Conservation (phyloP, 192 early-diverging fungal species). For the Coemansia sp. region DNA sequence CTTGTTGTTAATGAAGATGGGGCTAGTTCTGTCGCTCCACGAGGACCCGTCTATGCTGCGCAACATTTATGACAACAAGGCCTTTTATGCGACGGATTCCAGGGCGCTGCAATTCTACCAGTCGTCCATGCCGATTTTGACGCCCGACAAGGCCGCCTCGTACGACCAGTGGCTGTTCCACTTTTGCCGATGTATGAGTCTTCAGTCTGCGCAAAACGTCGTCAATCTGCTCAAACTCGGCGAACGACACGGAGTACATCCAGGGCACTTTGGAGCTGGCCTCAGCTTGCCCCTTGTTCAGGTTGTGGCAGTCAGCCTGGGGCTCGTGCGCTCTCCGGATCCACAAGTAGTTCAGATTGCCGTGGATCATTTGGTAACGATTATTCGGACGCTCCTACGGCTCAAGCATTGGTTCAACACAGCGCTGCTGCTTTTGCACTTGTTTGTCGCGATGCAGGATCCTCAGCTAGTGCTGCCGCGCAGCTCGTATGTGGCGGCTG, state of each 20-base stretch:
- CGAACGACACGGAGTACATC: slow-evolving; percentile 41
- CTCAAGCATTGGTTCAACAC: slow-evolving; percentile 55
- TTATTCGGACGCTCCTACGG: slow-evolving; percentile 43
- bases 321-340: slow-evolving; percentile 45
- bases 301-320: slow-evolving; percentile 45
- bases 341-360: slow-evolving; percentile 40
- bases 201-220: slow-evolving; percentile 51
- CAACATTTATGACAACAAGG: slow-evolving; percentile 45
- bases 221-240: slow-evolving; percentile 45
- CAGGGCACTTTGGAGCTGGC: slow-evolving; percentile 44
- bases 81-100: slow-evolving; percentile 46
- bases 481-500: slow-evolving; percentile 11
- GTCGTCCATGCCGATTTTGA: slow-evolving; percentile 46
- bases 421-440: slow-evolving; percentile 42
- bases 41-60: slow-evolving; percentile 47
- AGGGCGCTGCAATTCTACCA: slow-evolving; percentile 45
- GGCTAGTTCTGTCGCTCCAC: slow-evolving; percentile 42
- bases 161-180: slow-evolving; percentile 54
- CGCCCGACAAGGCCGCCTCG: slow-evolving; percentile 44
- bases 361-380: slow-evolving; percentile 39
- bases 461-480: slow-evolving; percentile 31
- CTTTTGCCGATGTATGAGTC: slow-evolving; percentile 52
- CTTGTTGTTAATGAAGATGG: slow-evolving; percentile 50
- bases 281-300: slow-evolving; percentile 46
- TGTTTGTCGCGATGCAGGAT: slow-evolving; percentile 51